Evolutionary conservation across 805 yeast species (phyloP), one percentile per base, ranked within the genome.

Genomic region (Candida bentonensis): DNA sequence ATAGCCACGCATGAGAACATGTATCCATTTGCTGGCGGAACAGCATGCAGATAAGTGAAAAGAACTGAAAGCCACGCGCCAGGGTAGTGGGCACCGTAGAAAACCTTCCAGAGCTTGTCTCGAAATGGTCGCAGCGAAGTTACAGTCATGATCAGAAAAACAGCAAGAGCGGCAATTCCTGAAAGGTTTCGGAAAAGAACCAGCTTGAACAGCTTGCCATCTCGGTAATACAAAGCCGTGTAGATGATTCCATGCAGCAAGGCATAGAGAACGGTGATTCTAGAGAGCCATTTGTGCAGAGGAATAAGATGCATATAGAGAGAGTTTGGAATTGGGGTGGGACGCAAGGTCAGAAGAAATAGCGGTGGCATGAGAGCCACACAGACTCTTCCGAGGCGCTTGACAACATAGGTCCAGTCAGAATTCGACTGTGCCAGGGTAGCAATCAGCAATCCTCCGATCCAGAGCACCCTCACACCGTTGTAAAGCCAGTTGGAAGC

Each of bases 201-300:
- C 0, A 51, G 43, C 51, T 75, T 73, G 52, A 60, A 57, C 3
- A 80, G 63, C 57, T 84, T 85, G 36, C n/a, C n/a, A 9, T 11
- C n/a, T n/a, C n/a, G 36, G 7, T 9, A 9, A 15, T 20, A 39
- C 7, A 30, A 9, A 61, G 78, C 60, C 1, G 76, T 68, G 55
- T 86, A 89, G 2, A 83, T 50, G 0, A 69, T 46, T 0, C 86
- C 77, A 57, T 89, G 97, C 7, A 74, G 42, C 0, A 72, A 49
- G 2, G 86, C 72, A 56, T 83, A 78, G 4, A 84, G 21, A 0
- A 86, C 81, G 15, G 85, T 76, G 2, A 82, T 62, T 44, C 97
- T 67, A 1, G 94, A 79, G 2, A 89, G 65, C 95, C 96, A 89
- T 59, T 87, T 88, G 64, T 89, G 97, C 26, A 87, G 67, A 0